Evolutionary conservation across 495 filamentous ascomycete species (phyloP).

Genomic region (Aspergillus nidulans): DNA sequence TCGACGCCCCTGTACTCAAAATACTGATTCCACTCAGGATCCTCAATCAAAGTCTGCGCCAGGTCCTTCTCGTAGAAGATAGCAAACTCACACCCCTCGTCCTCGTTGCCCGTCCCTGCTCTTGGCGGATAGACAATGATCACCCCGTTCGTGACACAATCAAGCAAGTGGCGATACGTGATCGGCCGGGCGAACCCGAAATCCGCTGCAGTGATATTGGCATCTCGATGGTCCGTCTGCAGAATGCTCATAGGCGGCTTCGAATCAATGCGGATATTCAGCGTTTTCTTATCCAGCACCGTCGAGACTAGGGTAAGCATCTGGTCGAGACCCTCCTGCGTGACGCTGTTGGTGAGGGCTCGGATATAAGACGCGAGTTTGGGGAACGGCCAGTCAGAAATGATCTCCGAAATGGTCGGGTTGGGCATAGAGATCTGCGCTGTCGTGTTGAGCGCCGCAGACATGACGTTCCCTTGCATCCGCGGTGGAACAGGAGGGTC

Average conservation of each 20-base stretch:
- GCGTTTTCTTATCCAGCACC: constrained; percentile 32
- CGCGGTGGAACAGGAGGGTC: constrained; percentile 19
- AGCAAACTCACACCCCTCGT: constrained; percentile 42
- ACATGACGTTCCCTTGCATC: constrained; percentile 36
- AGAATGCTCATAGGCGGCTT: constrained; percentile 20
- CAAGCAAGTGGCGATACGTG: constrained; percentile 20
- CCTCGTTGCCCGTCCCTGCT: constrained; percentile 7
- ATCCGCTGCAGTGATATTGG: constrained; percentile 14
- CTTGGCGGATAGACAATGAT: constrained; percentile 21
- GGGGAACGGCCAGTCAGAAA: constrained; percentile 32
- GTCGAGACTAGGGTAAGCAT: constrained; percentile 28
- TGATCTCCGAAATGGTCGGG: constrained; percentile 26
- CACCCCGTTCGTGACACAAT: constrained; percentile 13
- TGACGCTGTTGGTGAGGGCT: constrained; percentile 30
- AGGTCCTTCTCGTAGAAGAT: constrained; percentile 36
- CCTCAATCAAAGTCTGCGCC: constrained; percentile 28
- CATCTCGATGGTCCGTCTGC: constrained; percentile 26
- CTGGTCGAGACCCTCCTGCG: constrained; percentile 22
- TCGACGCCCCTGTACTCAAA: constrained; percentile 42
- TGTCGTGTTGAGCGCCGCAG: constrained; percentile 20
- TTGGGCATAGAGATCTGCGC: constrained; percentile 1
- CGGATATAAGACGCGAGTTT: constrained; percentile 35
- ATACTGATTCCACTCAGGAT: constrained; percentile 33
- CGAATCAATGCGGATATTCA: constrained; percentile 18
- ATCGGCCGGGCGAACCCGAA: constrained; percentile 24